Percentiles rank a stretch among this genome's conserved stretches.
These are phyloP conservation scores for Diplocarpon mali DNA, from an alignment of 2,329 filamentous ascomycete genomes.

Conservation along the genomic window DNA sequence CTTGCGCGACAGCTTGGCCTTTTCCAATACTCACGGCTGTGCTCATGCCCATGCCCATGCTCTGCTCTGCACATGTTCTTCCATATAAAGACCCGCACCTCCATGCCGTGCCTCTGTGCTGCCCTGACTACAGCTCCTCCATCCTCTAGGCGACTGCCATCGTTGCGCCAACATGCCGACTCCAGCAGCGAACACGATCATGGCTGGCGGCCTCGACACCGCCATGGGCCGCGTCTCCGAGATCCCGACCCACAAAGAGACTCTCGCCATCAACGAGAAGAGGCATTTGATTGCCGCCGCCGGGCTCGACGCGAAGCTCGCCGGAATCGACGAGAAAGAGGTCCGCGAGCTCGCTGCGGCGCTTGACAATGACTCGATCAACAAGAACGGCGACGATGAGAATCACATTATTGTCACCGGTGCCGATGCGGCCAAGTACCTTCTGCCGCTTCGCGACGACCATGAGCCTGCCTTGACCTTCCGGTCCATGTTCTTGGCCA, in stretches of 20 bases:
- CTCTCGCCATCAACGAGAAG: constrained; percentile 28
- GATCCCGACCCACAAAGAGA: constrained; percentile 23
- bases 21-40: neutral
- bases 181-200: constrained; percentile 16
- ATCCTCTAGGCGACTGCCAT: constrained; percentile 2
- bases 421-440: constrained; percentile 36
- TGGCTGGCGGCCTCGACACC: constrained; percentile 24
- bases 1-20: neutral
- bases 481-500: constrained; percentile 39
- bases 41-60: neutral
- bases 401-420: constrained; percentile 40
- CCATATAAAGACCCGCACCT: neutral
- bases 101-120: neutral
- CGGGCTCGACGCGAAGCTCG: too few relatives aligned
- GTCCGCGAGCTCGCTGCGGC: constrained; percentile 18
- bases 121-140: neutral
- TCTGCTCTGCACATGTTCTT: neutral
- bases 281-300: constrained; percentile 4
- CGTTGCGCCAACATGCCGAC: constrained; percentile 12
- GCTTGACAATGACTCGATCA: constrained; percentile 18
- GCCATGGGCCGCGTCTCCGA: constrained; percentile 25
- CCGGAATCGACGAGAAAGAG: constrained; percentile 6
- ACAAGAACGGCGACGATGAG: constrained; percentile 28
- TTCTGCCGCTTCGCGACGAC: constrained; percentile 43
- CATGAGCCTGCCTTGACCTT: constrained; percentile 40